These are phyloP conservation scores for Gossypium laxum DNA, from an alignment of 441 rosid genomes.

Conservation along the genomic window DNA sequence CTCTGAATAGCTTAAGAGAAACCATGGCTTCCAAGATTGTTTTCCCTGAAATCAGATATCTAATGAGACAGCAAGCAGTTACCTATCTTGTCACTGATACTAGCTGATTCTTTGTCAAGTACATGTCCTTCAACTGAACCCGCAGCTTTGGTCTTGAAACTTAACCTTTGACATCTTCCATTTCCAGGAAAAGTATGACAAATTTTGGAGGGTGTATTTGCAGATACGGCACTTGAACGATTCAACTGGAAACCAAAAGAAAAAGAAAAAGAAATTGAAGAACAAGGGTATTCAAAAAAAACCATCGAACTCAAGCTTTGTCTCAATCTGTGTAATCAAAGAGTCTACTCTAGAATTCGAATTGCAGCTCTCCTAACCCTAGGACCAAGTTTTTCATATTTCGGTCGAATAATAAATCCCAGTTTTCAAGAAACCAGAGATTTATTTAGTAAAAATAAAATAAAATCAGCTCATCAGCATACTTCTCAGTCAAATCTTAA, in stretches of 20 bases:
- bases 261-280: background rate
- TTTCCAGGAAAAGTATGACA: conserved; percentile 20
- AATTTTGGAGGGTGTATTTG: conserved; percentile 22
- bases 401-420: background rate
- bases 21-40: background rate
- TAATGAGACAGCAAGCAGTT: conserved; percentile 5
- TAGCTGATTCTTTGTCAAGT: conserved; percentile 38
- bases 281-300: background rate
- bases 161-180: conserved; percentile 19
- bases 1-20: background rate
- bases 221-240: conserved; percentile 15
- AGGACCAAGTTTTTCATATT: background rate
- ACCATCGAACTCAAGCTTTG: background rate
- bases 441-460: background rate
- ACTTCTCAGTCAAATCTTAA: background rate
- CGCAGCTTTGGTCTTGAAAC: conserved; percentile 35
- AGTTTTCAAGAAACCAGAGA: background rate
- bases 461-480: background rate
- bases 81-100: conserved; percentile 40
- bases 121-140: conserved; percentile 41
- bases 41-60: background rate
- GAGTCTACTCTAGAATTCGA: background rate
- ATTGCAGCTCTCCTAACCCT: background rate
- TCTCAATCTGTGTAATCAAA: background rate
- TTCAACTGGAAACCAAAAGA: conserved; percentile 26